phyloP scores from a whole-genome alignment of 2,329 filamentous ascomycete species.

The Penicillium sp. region DNA sequence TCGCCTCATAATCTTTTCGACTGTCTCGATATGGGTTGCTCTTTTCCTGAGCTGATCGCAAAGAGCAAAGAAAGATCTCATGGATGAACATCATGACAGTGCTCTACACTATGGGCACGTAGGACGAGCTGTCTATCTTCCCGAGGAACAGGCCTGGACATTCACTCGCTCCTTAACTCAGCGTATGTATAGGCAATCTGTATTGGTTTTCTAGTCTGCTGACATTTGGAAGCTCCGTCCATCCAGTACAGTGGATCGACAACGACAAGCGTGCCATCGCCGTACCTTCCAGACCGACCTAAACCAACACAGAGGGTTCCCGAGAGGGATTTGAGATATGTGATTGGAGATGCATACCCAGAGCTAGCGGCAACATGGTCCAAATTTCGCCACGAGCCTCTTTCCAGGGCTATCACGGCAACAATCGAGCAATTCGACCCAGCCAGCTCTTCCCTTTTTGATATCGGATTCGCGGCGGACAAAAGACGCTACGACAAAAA shows the following conservation, averaged over 20 bases:
- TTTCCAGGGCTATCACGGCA: slow-evolving; percentile 35
- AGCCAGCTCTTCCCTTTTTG: slow-evolving; percentile 46
- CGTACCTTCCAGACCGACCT: slow-evolving; percentile 14
- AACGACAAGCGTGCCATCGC: slow-evolving; percentile 28
- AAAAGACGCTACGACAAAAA: slow-evolving; percentile 30
- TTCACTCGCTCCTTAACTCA: slow-evolving; percentile 44
- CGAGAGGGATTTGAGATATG: slow-evolving; percentile 21
- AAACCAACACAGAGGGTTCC: slow-evolving; percentile 6
- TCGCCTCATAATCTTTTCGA: background rate
- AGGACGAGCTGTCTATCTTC: slow-evolving; percentile 54
- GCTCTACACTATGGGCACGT: slow-evolving; percentile 62
- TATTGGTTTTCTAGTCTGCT: background rate
- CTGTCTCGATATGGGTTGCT: slow-evolving; percentile 34
- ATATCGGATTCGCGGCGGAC: slow-evolving; percentile 52
- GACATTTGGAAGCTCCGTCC: slow-evolving; percentile 18
- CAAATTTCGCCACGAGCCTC: slow-evolving; percentile 30
- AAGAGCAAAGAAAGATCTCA: slow-evolving; percentile 49
- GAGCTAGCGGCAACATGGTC: slow-evolving; percentile 39
- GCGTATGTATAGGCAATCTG: slow-evolving; percentile 20
- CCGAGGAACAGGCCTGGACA: slow-evolving; percentile 51
- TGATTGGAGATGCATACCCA: slow-evolving; percentile 34
- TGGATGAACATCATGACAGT: slow-evolving; percentile 56
- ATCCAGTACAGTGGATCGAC: slow-evolving; percentile 37
- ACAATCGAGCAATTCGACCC: slow-evolving; percentile 37
- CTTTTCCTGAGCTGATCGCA: slow-evolving; percentile 24